phyloP scores from a whole-genome alignment of 495 filamentous ascomycete species.

The Aspergillus panamensis region DNA sequence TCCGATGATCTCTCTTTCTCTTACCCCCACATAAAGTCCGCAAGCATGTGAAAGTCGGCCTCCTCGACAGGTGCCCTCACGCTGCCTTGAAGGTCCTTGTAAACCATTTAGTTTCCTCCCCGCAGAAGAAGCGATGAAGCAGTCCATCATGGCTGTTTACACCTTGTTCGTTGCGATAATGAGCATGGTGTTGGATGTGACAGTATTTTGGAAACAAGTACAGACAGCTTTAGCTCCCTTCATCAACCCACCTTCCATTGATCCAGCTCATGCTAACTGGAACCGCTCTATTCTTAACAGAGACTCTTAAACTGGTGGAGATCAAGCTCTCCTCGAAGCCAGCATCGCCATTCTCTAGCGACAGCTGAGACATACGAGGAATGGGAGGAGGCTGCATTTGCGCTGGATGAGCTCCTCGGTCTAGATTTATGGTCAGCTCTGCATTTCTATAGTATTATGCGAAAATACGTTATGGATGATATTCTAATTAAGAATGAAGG shows the following conservation, averaged over 20 bases:
- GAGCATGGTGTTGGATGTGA: conserved; percentile 58
- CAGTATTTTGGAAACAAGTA: conserved; percentile 62
- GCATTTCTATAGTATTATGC: background rate
- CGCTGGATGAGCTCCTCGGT: conserved; percentile 72
- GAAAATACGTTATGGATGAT: background rate
- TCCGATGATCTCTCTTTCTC: background rate
- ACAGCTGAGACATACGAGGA: conserved; percentile 70
- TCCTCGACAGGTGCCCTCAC: conserved; percentile 14
- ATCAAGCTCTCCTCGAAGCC: conserved; percentile 36
- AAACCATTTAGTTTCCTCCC: conserved; percentile 7
- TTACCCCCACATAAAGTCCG: conserved; percentile 16
- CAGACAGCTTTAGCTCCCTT: conserved; percentile 24
- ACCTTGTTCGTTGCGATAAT: conserved; percentile 46
- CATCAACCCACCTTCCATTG: background rate
- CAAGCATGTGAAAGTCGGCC: conserved; percentile 39
- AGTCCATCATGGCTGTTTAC: conserved; percentile 27
- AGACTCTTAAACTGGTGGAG: conserved; percentile 40
- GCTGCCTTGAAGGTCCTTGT: background rate
- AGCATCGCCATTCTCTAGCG: conserved; percentile 43
- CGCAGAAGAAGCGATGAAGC: conserved; percentile 13
- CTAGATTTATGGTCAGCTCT: conserved; percentile 73
- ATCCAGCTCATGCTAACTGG: background rate
- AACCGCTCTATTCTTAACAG: conserved; percentile 16
- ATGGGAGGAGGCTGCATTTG: conserved; percentile 77
- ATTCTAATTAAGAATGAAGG: conserved; percentile 38